phyloP scores from a whole-genome alignment of 352 stramenopile genomes.

The Globisporangium ultimum region DNA sequence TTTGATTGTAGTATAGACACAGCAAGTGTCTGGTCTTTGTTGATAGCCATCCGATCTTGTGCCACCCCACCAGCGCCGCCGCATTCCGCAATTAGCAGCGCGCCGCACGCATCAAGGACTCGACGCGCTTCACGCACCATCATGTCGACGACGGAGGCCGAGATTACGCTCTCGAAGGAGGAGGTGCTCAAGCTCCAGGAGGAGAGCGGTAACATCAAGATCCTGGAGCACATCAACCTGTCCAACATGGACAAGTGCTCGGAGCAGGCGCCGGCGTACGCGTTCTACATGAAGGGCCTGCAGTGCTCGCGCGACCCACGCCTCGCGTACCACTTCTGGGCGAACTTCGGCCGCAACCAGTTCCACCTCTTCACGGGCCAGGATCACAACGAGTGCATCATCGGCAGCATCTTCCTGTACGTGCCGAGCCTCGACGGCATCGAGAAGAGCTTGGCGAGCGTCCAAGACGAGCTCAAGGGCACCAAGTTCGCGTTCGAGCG shows the following conservation, averaged over 20 bases:
- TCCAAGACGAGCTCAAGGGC: slow-evolving; percentile 45
- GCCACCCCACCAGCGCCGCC: background rate
- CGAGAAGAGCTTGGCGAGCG: slow-evolving; percentile 39
- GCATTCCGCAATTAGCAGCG: slow-evolving; percentile 6
- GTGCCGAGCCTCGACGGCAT: slow-evolving; percentile 54
- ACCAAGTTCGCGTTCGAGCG: slow-evolving; percentile 50
- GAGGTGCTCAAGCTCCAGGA: slow-evolving; percentile 49
- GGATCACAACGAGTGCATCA: slow-evolving; percentile 52
- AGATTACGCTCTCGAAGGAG: slow-evolving; percentile 40
- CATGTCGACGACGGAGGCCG: slow-evolving; percentile 24
- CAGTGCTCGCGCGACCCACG: slow-evolving; percentile 63
- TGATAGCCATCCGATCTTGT: too few relatives aligned
- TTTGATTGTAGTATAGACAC: too few relatives aligned
- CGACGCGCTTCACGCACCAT: background rate
- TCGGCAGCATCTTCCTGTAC: slow-evolving; percentile 57
- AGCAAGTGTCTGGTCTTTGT: background rate
- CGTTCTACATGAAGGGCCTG: slow-evolving; percentile 67
- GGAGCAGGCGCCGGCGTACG: slow-evolving; percentile 35
- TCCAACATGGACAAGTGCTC: slow-evolving; percentile 55
- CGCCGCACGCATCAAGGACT: background rate
- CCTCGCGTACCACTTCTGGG: slow-evolving; percentile 66
- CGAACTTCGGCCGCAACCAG: slow-evolving; percentile 66
- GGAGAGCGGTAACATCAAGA: slow-evolving; percentile 58
- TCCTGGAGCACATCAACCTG: slow-evolving; percentile 73
- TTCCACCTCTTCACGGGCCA: slow-evolving; percentile 72